A percentile compares a stretch with the other conserved stretches of the same genome.
phyloP scores from a whole-genome alignment of 352 stramenopile genomes.

The Globisporangium irregulare region DNA sequence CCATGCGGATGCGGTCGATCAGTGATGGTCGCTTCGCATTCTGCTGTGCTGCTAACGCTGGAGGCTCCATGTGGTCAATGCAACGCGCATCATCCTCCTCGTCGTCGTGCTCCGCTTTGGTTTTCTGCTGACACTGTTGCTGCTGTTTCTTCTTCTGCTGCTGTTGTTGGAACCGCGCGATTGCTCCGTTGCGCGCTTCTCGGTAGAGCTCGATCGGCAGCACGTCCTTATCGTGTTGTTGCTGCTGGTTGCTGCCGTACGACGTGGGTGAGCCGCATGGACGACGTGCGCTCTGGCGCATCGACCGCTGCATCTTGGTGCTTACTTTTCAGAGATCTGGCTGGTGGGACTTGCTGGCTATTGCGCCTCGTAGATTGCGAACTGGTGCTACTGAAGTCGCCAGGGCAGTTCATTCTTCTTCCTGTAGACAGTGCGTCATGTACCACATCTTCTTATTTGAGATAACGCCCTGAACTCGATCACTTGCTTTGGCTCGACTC shows the following conservation, averaged over 20 bases:
- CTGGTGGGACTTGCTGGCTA: not conserved
- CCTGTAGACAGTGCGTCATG: not conserved
- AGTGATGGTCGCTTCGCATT: not conserved
- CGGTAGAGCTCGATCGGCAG: slow-evolving; percentile 11
- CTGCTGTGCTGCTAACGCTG: not conserved
- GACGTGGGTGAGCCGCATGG: not conserved
- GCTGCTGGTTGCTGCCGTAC: not conserved
- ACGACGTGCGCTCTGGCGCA: slow-evolving; percentile 1
- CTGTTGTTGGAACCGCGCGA: slow-evolving; percentile 4
- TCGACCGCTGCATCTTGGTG: not conserved
- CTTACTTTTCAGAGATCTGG: not conserved
- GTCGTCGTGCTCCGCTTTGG: not conserved
- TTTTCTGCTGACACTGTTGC: slow-evolving; percentile 2
- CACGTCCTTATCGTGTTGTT: not conserved
- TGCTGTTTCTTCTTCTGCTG: not conserved
- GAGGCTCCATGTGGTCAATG: not conserved
- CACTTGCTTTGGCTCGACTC: too few species aligned
- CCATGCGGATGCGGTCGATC: slow-evolving; percentile 34
- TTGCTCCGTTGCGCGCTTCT: slow-evolving; percentile 8
- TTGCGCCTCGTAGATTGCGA: not conserved
- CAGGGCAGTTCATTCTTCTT: not conserved
- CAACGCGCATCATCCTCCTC: not conserved
- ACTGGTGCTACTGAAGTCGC: not conserved
- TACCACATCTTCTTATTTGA: slow-evolving; percentile 5
- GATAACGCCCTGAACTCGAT: not conserved